Base-by-base conservation (phyloP, 2,329 filamentous ascomycete genomes). In the Amauroascus niger region DNA sequence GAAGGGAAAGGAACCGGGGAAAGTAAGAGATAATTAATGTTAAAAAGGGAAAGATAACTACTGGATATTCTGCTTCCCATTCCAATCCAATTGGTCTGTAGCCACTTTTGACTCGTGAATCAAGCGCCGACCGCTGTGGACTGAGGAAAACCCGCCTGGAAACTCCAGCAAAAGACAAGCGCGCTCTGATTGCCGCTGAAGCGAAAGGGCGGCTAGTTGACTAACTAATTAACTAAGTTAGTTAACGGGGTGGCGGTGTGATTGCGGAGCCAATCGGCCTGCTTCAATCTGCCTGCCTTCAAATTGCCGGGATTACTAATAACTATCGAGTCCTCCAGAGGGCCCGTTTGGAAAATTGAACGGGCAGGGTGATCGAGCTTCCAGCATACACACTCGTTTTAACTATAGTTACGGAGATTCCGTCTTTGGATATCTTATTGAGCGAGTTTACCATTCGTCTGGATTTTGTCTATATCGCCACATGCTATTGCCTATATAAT, bases 401-500 rank as follows among this genome's bases (percentile, higher is more conserved):
- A n/a, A n/a, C n/a, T n/a, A n/a, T n/a, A n/a, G n/a, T n/a, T n/a
- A n/a, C n/a, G n/a, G n/a, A n/a, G n/a, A n/a, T n/a, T n/a, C n/a
- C n/a, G n/a, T n/a, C n/a, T n/a, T n/a, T n/a, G n/a, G n/a, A n/a
- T n/a, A 40, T 40, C 37, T 14, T 5, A 20, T 4, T 40, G 37
- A 40, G 9, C 18, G 16, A 40, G 6, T 18, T 20, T 9, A 4
- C 5, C n/a, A 40, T 20, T 20, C 16, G 18, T 20, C 5, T 20
- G 11, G 9, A 9, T 6, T 20, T 24, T 26, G 2, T 26, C 20
- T 24, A 7, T 6, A 14, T 43, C 5, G 14, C 7, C 18, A 20
- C 11, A 8, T 32, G 39, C 8, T 11, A 2, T 14, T 24, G 32
- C 9, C 16, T 35, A 6, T n/a, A 43, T 3, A 22, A 71, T 71